Evolutionary conservation across 441 rosid species (phyloP), one percentile per base, ranked within the genome.

Genomic region (Adansonia gregorii): DNA sequence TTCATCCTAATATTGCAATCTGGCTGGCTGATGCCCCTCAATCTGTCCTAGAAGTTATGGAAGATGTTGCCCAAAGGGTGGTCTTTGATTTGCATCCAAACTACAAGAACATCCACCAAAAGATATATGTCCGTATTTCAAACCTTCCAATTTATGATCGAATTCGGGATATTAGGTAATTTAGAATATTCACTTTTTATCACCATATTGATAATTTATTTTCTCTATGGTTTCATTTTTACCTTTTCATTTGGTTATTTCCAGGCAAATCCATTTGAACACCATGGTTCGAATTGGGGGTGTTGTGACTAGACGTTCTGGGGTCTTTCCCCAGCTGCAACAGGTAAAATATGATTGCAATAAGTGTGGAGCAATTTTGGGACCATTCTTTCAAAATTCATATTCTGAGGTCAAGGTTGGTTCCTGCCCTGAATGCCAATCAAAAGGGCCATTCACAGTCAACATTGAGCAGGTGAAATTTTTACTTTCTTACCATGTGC

Each of bases 1-100:
- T 91, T 70, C 98, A 94, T 84, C 99, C 98, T 17, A 96, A 96
- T 79, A 96, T 96, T 80, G 98, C 99, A 10, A 96, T 94, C 80
- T 96, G 99, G 98, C 87, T 93, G 71, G 98, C 99, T 0, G 99
- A 94, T 92, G 99, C 99, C 45, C 97, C 99, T 46, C 99, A 94
- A 66, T 89, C 98, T 81, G 98, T 96, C 59, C 88, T 96, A 55
- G 98, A 96, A 88, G 98, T 96, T 78, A 93, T 96, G 99, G 99
- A 96, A 85, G 96, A 94, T 81, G 93, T 94, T 73, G 87, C 90
- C 2, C 84, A 86, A 80, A 92, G 83, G 51, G 97, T 93, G 72
- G 94, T 96, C 79, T 91, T 96, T 76, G 91, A 89, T 72, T 83
- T 96, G 77, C 98, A 93, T 82, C 97, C 97, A 24, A 96, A 92